Conservation (phyloP, 2,329 filamentous ascomycete species). For the Aureobasidium sp. region DNA sequence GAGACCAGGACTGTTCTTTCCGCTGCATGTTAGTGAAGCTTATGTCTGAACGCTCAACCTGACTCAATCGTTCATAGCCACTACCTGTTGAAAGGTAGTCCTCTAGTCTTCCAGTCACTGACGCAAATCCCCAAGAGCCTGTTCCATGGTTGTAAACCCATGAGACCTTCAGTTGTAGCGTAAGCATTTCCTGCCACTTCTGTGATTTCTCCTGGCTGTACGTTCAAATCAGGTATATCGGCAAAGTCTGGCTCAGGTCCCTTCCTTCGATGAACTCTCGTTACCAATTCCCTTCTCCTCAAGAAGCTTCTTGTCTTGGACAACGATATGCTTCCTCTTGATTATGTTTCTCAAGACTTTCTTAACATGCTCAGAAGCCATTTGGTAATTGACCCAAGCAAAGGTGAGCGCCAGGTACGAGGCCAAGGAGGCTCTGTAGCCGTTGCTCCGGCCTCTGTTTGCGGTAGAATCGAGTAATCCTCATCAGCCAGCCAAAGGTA, state of each 20-base stretch:
- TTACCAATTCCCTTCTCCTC: background rate
- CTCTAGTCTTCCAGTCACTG: background rate
- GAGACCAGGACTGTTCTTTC: too few relatives aligned
- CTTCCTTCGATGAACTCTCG: background rate
- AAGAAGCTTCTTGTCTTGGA: background rate
- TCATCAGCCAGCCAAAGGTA: background rate
- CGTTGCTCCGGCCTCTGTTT: background rate
- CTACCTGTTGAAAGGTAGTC: background rate
- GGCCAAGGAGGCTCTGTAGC: background rate
- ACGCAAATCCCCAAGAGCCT: background rate
- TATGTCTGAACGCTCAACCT: too few relatives aligned
- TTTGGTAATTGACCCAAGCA: background rate
- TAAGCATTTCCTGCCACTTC: background rate
- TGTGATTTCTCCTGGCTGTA: background rate
- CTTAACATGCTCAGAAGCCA: background rate
- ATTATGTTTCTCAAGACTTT: background rate
- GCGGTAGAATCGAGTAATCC: background rate
- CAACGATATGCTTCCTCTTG: background rate
- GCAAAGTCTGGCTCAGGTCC: background rate
- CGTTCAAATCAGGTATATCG: background rate
- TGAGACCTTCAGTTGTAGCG: background rate
- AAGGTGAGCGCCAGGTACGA: background rate
- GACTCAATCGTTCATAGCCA: too few relatives aligned
- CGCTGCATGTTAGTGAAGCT: too few relatives aligned
- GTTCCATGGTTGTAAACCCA: background rate